Conservation (phyloP, 176 grass and related monocot species). For the Eragrostis nindensis region DNA sequence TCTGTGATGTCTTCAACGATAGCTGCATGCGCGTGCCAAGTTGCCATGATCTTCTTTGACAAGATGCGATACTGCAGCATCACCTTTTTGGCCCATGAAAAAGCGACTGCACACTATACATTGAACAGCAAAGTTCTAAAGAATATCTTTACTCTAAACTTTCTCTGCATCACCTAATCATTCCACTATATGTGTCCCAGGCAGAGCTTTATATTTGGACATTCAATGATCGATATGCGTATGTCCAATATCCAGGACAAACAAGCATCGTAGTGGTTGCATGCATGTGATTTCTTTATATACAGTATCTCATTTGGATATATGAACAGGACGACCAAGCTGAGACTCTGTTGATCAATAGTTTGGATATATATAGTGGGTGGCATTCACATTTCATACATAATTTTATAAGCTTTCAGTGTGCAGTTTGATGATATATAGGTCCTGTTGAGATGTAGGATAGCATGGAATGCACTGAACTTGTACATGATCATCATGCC, state of each 20-base stretch:
- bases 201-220: conserved; percentile 33
- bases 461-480: not conserved
- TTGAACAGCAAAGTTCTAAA: conserved; percentile 23
- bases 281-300: not conserved
- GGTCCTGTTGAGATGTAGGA: not conserved
- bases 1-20: not conserved
- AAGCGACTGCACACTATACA: not conserved
- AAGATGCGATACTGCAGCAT: not conserved
- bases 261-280: not conserved
- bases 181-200: not conserved
- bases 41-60: conserved; percentile 24
- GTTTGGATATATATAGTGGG: not conserved
- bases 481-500: not conserved
- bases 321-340: conserved; percentile 1
- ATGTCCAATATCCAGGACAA: not conserved
- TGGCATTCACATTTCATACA: not conserved
- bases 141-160: not conserved
- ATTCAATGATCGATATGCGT: not conserved
- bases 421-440: not conserved
- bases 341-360: not conserved
- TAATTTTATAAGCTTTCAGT: not conserved
- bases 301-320: not conserved
- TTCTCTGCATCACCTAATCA: conserved; percentile 6
- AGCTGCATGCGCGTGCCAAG: conserved; percentile 23
- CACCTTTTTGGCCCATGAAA: not conserved